Evolutionary conservation across 2,329 filamentous ascomycete genomes (phyloP).

Genomic region (Penicillium sp.): DNA sequence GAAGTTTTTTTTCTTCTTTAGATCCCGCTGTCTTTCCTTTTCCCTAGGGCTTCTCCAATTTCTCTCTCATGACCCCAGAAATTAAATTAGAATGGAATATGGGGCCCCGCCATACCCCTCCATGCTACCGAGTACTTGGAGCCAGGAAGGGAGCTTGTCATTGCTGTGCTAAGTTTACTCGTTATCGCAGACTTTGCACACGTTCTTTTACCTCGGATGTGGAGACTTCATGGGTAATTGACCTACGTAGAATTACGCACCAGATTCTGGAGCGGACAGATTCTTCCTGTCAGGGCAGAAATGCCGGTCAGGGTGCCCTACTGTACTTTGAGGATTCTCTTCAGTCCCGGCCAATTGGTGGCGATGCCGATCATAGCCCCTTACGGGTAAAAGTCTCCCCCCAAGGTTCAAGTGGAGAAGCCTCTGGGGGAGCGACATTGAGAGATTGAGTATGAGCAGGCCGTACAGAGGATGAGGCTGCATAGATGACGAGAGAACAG

Average conservation of each 20-base stretch:
- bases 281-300: constrained; percentile 2
- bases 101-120: constrained; percentile 1
- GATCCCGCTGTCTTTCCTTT: background rate
- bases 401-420: background rate
- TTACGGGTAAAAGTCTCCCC: constrained; percentile 5
- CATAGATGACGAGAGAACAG: background rate
- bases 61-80: background rate
- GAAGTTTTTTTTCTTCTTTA: background rate
- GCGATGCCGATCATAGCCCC: background rate
- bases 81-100: background rate
- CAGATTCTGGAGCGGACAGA: background rate
- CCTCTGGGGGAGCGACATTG: background rate
- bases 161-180: background rate
- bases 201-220: background rate
- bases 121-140: background rate
- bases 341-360: constrained; percentile 1
- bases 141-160: background rate
- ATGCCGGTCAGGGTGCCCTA: background rate
- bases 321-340: background rate
- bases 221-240: background rate
- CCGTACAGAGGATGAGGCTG: too few species aligned
- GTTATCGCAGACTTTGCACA: background rate
- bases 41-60: background rate
- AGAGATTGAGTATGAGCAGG: background rate
- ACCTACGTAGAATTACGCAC: too few species aligned